A percentile compares a stretch with the other conserved stretches of the same genome.
Evolutionary conservation across 345 rosid species (phyloP).

Genomic region (Acer campestre): DNA sequence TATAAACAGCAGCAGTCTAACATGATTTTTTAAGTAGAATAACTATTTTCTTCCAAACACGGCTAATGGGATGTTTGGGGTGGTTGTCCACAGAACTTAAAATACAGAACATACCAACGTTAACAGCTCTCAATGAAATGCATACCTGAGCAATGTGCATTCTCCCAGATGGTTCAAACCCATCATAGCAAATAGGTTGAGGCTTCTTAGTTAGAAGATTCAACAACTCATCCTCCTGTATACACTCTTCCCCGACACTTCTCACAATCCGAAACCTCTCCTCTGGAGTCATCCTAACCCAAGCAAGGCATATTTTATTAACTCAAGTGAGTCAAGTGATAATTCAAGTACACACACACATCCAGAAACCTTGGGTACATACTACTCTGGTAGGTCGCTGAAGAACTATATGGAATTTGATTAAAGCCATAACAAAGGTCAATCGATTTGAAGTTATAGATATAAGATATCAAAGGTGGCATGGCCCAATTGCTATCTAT

Average conservation of each 20-base stretch:
- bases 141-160: conserved; percentile 95
- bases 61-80: too few species aligned
- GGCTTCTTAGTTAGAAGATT: conserved; percentile 77
- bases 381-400: background rate
- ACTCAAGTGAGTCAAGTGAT: background rate
- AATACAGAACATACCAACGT: background rate
- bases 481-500: too few species aligned
- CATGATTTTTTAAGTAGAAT: background rate
- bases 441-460: too few species aligned
- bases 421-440: too few species aligned
- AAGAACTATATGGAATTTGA: too few species aligned
- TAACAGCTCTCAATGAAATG: background rate
- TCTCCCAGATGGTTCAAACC: conserved; percentile 93
- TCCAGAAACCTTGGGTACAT: background rate
- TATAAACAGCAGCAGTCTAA: background rate
- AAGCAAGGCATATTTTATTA: background rate
- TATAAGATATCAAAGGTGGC: too few species aligned
- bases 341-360: background rate
- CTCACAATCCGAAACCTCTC: conserved; percentile 71
- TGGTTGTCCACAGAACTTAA: background rate
- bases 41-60: background rate
- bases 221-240: conserved; percentile 77
- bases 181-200: conserved; percentile 84
- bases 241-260: conserved; percentile 84
- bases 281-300: conserved; percentile 58